These are phyloP conservation scores for Botryotinia narcissicola DNA, from an alignment of 2,329 filamentous ascomycete species.

Conservation along the genomic window DNA sequence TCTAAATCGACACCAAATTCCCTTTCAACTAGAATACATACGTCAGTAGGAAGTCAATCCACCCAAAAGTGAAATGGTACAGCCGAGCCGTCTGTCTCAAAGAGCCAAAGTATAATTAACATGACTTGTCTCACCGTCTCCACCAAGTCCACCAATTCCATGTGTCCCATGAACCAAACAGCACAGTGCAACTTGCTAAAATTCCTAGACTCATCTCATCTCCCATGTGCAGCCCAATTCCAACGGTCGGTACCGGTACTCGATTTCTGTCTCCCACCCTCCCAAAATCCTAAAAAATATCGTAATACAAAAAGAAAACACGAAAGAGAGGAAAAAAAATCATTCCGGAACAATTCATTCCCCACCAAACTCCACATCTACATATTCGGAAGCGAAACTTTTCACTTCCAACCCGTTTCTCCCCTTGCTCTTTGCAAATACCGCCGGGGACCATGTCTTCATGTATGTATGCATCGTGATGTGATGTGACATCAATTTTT, in stretches of 20 bases:
- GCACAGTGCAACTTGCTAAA: neutral
- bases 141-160: neutral
- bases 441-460: neutral
- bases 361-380: neutral
- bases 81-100: neutral
- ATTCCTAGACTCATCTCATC: neutral
- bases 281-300: neutral
- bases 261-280: no score
- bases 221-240: neutral
- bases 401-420: neutral
- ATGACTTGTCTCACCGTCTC: neutral
- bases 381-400: constrained; percentile 4
- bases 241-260: neutral
- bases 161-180: neutral
- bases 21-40: neutral
- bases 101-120: neutral
- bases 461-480: constrained; percentile 2
- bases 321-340: neutral
- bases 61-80: neutral
- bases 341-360: neutral
- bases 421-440: constrained; percentile 1
- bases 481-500: neutral
- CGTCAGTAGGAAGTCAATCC: neutral
- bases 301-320: neutral
- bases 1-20: neutral